A percentile compares a stretch with the other conserved stretches of the same genome.
Conservation (phyloP, 2,329 filamentous ascomycete species). For the Endoconidiophora laricicola region DNA sequence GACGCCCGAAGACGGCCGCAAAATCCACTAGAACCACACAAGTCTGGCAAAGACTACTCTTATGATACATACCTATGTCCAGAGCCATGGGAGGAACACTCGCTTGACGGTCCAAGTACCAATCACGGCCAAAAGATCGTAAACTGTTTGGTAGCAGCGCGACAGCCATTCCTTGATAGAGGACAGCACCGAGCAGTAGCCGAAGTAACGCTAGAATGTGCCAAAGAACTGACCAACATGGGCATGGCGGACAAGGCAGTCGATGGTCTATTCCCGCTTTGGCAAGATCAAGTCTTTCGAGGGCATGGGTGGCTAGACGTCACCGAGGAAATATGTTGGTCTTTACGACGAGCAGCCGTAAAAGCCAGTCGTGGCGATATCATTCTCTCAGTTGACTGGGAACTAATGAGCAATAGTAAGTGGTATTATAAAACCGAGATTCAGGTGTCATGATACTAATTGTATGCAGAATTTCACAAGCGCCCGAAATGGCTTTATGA, state of each 20-base stretch:
- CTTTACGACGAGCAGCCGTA: slow-evolving; percentile 39
- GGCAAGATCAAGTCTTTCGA: slow-evolving; percentile 39
- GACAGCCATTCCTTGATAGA: slow-evolving; percentile 35
- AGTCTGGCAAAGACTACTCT: slow-evolving; percentile 32
- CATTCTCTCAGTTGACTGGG: slow-evolving; percentile 47
- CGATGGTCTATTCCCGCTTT: slow-evolving; percentile 37
- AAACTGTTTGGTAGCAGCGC: slow-evolving; percentile 33
- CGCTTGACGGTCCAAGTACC: slow-evolving; percentile 32
- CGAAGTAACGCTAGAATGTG: slow-evolving; percentile 40
- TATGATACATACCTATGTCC: slow-evolving; percentile 54
- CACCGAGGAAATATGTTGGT: slow-evolving; percentile 43
- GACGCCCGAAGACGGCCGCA: slow-evolving; percentile 39
- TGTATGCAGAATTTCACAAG: slow-evolving; percentile 31
- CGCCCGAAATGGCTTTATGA: slow-evolving; percentile 45
- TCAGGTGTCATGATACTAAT: slow-evolving; percentile 3
- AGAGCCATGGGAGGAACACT: slow-evolving; percentile 40
- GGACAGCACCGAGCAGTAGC: slow-evolving; percentile 35
- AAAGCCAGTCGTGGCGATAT: slow-evolving; percentile 35
- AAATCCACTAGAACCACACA: slow-evolving; percentile 28
- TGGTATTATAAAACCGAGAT: slow-evolving; percentile 11
- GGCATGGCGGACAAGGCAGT: slow-evolving; percentile 37
- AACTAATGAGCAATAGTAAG: slow-evolving; percentile 42
- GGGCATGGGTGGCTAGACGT: slow-evolving; percentile 43
- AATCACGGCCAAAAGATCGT: slow-evolving; percentile 41
- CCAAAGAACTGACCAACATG: slow-evolving; percentile 34